Evolutionary conservation across 306 rosid species (phyloP), one percentile per base, ranked within the genome.

Genomic region (Fragaria iinumae): DNA sequence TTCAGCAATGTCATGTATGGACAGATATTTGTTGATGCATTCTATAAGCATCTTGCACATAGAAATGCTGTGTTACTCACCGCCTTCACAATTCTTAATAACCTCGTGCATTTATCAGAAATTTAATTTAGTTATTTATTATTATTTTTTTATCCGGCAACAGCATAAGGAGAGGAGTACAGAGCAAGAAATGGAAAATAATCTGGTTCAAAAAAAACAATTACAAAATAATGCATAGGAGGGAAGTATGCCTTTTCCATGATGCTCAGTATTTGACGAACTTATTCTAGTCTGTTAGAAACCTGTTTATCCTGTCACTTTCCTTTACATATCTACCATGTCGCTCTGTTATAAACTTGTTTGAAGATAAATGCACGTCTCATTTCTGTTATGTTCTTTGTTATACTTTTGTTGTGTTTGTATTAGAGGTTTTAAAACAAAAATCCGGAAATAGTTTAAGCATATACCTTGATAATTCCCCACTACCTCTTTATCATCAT

Each of bases 221-320:
- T 69, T 25, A 45, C 32, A 69, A 8, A n/a, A 45, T 16, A 25
- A 2, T 47, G 48, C 14, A 18, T 44, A 32, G 45, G 62, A 34
- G 65, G 27, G 41, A 16, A 13, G 8, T 48, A 10, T 48, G 49
- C 12, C 63, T 76, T 20, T n/a, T 34, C 16, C 16, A 36, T 64
- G 67, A 39, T 38, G 62, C 60, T 39, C 27, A 3, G 0, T 7
- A 34, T 25, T 60, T 60, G 60, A 12, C 6, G 21, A n/a, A 10
- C 21, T 76, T n/a, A 8, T 63, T 76, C 53, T 41, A 66, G 52
- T 55, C 67, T 39, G 49, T 72, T 72, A 34, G 20, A 71, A 50
- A 50, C 63, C 13, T 72, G 23, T 55, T 52, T 9, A 38, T 66
- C 63, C 47, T 16, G 8, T 36, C 25, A 2, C 73, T 66, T 5